Evolutionary conservation across 768 basidiomycete genomes (phyloP), one percentile per base, ranked within the genome.

Genomic region (Calocybe gangraenosa): DNA sequence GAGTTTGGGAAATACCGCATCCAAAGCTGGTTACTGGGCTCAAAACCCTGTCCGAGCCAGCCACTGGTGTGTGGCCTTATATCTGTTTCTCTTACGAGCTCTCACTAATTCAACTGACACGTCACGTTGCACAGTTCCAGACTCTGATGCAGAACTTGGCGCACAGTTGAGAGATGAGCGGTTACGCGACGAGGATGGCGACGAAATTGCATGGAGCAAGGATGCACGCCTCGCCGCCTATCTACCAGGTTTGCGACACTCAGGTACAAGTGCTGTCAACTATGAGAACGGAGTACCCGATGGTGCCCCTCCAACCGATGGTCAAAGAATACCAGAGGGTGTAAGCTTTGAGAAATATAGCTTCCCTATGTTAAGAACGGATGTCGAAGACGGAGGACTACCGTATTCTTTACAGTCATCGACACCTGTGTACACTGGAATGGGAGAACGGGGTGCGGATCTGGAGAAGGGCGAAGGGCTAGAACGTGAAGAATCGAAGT

Each of bases 1-100:
- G 65, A 0, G 66, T 90, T 3, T 90, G 87, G 87, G 78, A 70
- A 0, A 70, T 70, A n/a, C 67, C 76, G 5, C 69, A 74, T 3
- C 87, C 87, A 17, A 63, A 63, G 0, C 66, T 85, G 9, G 76
- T 78, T 59, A 63, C 75, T 10, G 86, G 86, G 4, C 65, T 81
- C 23, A 47, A 39, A 25, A 15, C 32, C 8, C 49, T 48, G 7
- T 14, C 39, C 2, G 52, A 59, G 4, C 40, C 39, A 2, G 37
- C 41, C 2, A 1, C 37, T 31, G 28, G 37, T 45, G 14, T 2
- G 42, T 37, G 20, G 33, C 14, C 5, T 15, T 45, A 2, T 5
- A 7, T n/a, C 17, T 35, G 5, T 7, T 35, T 18, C 34, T 7
- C 14, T 8, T 14, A 31, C 8, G 30, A 14, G 30, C 8, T 31